Conservation (phyloP, 2,329 filamentous ascomycete genomes). For the Calonectria pauciramosa region DNA sequence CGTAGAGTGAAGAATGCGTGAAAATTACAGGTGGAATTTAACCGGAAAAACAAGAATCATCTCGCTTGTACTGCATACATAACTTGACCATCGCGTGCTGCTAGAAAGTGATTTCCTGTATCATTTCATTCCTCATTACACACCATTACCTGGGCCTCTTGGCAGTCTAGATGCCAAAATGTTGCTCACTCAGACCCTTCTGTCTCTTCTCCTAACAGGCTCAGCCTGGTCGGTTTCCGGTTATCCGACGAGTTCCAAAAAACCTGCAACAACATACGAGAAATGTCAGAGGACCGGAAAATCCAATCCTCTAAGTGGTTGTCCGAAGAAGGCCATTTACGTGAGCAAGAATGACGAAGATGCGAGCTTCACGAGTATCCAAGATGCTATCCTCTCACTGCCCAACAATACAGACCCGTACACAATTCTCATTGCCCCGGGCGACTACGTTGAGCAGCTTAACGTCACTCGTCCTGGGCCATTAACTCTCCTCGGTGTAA, state of each 20-base stretch:
- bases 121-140: too few relatives aligned
- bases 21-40: slow-evolving; percentile 7
- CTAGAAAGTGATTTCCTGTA: neutral
- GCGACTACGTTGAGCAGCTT: slow-evolving; percentile 73
- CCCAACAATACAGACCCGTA: slow-evolving; percentile 45
- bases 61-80: neutral
- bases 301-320: slow-evolving; percentile 47
- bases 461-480: slow-evolving; percentile 75
- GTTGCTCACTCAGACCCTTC: neutral
- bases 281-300: slow-evolving; percentile 35
- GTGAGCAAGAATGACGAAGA: slow-evolving; percentile 52
- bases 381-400: slow-evolving; percentile 56
- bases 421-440: slow-evolving; percentile 70
- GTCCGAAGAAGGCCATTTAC: slow-evolving; percentile 56
- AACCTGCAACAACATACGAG: slow-evolving; percentile 36
- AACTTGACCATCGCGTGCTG: neutral
- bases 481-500: slow-evolving; percentile 73
- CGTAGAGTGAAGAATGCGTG: neutral
- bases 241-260: slow-evolving; percentile 12
- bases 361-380: slow-evolving; percentile 56
- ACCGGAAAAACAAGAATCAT: neutral
- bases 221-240: slow-evolving; percentile 4
- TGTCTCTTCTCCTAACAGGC: neutral
- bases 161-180: neutral
- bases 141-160: neutral